Percentiles rank a stretch among this genome's conserved stretches.
These are phyloP conservation scores for Euryodendron excelsum DNA, from an alignment of 148 eudicot species.

Conservation along the genomic window DNA sequence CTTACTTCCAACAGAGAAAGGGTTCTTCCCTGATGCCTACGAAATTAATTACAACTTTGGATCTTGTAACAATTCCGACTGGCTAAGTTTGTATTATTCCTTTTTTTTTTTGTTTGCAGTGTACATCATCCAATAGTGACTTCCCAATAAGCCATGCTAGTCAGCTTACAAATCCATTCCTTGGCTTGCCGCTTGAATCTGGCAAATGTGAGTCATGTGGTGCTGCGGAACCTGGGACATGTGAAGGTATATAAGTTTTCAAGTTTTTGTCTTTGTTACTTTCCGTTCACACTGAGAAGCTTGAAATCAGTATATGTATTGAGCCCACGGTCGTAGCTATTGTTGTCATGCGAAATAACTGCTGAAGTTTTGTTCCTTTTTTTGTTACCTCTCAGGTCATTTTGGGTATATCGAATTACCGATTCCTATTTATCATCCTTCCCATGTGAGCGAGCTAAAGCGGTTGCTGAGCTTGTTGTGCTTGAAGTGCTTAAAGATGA, in stretches of 20 bases:
- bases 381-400: constrained; percentile 21
- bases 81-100: background rate
- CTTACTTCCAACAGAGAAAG: background rate
- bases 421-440: constrained; percentile 79
- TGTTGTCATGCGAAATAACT: background rate
- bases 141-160: constrained; percentile 25
- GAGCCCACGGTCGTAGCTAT: too few species aligned
- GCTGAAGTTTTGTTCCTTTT: background rate
- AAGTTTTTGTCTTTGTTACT: background rate
- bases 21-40: background rate
- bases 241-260: constrained; percentile 17
- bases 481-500: constrained; percentile 69
- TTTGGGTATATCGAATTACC: constrained; percentile 43
- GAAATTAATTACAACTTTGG: background rate
- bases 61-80: background rate
- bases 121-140: constrained; percentile 21
- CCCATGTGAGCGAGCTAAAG: constrained; percentile 68
- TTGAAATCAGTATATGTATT: background rate
- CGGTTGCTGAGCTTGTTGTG: constrained; percentile 56
- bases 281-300: background rate
- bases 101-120: constrained; percentile 1
- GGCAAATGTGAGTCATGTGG: constrained; percentile 30
- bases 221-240: constrained; percentile 24
- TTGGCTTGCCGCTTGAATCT: constrained; percentile 23
- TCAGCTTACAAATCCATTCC: constrained; percentile 26